A percentile compares a stretch with the other conserved stretches of the same genome.
Evolutionary conservation across 2,329 filamentous ascomycete genomes (phyloP).

Genomic region (Fusarium nanum): DNA sequence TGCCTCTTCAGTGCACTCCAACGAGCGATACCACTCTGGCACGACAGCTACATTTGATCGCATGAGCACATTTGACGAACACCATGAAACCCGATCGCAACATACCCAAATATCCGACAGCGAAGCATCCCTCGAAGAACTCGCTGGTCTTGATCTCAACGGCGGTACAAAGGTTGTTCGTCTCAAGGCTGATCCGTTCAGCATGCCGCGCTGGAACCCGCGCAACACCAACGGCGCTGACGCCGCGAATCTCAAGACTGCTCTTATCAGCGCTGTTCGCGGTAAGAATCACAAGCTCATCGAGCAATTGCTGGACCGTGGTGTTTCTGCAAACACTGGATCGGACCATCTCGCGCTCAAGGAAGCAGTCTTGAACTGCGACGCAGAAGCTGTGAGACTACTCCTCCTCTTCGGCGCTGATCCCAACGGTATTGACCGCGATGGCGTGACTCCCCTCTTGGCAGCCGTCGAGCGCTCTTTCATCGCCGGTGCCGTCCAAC

Average conservation of each 20-base stretch:
- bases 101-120: constrained; percentile 42
- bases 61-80: constrained; percentile 49
- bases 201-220: constrained; percentile 65
- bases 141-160: constrained; percentile 55
- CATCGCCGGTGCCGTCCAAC: constrained; percentile 66
- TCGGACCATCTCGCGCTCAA: constrained; percentile 61
- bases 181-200: constrained; percentile 61
- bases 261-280: constrained; percentile 66
- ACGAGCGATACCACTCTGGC: constrained; percentile 47
- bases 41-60: constrained; percentile 44
- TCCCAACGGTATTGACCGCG: constrained; percentile 62
- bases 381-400: constrained; percentile 65
- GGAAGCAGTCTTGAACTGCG: constrained; percentile 63
- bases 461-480: constrained; percentile 64
- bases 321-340: constrained; percentile 63
- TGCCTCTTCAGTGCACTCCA: constrained; percentile 48
- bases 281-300: constrained; percentile 66
- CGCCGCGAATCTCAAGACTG: constrained; percentile 57
- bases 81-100: constrained; percentile 45
- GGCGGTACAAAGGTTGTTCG: constrained; percentile 57
- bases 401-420: constrained; percentile 68
- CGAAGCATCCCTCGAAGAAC: constrained; percentile 49
- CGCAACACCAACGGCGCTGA: constrained; percentile 58
- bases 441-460: constrained; percentile 64
- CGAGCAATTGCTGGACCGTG: constrained; percentile 68